Base-by-base conservation (phyloP, 805 yeast genomes). In the Nakazawaea ishiwadae region DNA sequence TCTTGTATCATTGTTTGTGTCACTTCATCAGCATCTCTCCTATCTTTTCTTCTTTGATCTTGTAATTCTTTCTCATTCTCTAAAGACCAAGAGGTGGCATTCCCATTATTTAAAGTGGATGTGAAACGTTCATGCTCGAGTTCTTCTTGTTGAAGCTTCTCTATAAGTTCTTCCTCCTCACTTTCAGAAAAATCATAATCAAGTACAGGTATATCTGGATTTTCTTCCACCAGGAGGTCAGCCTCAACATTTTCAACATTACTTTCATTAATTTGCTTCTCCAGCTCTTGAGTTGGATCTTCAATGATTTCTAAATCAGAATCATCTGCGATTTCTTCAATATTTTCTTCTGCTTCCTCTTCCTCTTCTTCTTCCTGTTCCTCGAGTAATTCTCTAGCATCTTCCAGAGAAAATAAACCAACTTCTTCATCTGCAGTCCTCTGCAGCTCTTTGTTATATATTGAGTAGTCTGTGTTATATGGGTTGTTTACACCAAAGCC, bases 11-110 rank as follows among this genome's bases (percentile, higher is more conserved):
- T 93, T 1, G 75, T 75, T 5, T 76, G 74, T 0, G 96, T 84
- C 1, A 91, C 96, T 51, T 85, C 95, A 54, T 93, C 98, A 0
- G 97, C 77, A 58, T 91, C 97, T 51, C 98, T 71, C 44, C 79
- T 75, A 24, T 85, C 87, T 48, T 77, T 79, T 29, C 69, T 73
- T 30, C 77, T 73, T 52, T 81, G 78, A 39, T 77, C 79, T 50
- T 71, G 78, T n/a, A 87, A 62, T 14, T 63, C 56, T 18, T 63
- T 68, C 47, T 72, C 82, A 16, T 69, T 67, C 16, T 58, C 62
- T 48, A 61, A 46, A 1, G 58, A 48, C 66, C 66, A 61, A n/a
- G 18, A 9, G 16, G 34, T 8, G 12, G 34, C 14, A 7, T 35
- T 40, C 4, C 45, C 48, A 34, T 51, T 44, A 35, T 62, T 65